Evolutionary conservation across 176 grass and related monocot genomes (phyloP).

Genomic region (Musa troglodytarum): DNA sequence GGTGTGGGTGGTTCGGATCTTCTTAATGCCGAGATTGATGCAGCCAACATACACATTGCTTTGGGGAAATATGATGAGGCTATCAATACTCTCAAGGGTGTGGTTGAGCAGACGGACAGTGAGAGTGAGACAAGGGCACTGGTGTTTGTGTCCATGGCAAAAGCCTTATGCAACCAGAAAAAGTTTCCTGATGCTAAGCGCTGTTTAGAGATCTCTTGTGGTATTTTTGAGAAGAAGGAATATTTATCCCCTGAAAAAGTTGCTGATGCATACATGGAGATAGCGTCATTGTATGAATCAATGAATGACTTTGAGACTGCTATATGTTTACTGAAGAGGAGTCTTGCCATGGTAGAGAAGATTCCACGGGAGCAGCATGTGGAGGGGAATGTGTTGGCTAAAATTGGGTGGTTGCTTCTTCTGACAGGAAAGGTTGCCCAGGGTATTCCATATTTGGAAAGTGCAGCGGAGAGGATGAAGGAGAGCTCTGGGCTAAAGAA

Average conservation of each 20-base stretch:
- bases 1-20: constrained; percentile 45
- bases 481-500: constrained; percentile 77
- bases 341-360: constrained; percentile 70
- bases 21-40: constrained; percentile 59
- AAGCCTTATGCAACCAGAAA: constrained; percentile 60
- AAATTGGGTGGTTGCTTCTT: constrained; percentile 72
- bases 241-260: constrained; percentile 38
- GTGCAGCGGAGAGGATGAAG: constrained; percentile 77
- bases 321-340: constrained; percentile 69
- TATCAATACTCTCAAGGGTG: constrained; percentile 37
- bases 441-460: constrained; percentile 53
- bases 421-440: constrained; percentile 71
- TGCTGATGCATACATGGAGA: constrained; percentile 54
- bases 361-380: constrained; percentile 82
- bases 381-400: constrained; percentile 68
- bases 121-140: constrained; percentile 51
- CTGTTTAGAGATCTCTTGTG: constrained; percentile 56
- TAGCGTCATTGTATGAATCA: constrained; percentile 52
- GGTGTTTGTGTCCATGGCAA: constrained; percentile 76
- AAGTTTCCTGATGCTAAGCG: constrained; percentile 59
- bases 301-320: constrained; percentile 66
- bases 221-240: constrained; percentile 67
- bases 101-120: constrained; percentile 39
- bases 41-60: constrained; percentile 73
- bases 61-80: constrained; percentile 72